phyloP scores from a whole-genome alignment of 805 yeast species.

The Saccharomycopsis fermentans region DNA sequence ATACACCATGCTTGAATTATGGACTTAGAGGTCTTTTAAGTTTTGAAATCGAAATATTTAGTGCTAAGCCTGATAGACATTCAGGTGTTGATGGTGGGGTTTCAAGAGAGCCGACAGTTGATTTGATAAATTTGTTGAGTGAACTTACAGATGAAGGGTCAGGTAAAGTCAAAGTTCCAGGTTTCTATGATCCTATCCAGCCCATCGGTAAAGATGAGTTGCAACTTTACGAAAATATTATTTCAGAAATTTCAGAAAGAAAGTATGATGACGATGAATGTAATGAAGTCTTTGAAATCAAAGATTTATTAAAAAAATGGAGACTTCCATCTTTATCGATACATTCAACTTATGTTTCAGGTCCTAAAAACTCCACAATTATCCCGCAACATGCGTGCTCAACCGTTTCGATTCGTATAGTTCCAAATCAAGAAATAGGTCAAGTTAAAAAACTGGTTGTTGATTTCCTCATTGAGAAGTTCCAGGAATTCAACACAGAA shows the following conservation, averaged over 20 bases:
- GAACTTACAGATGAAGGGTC: conserved; percentile 43
- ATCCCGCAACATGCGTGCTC: conserved; percentile 78
- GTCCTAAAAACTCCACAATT: conserved; percentile 83
- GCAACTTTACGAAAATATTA: conserved; percentile 50
- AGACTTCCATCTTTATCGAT: conserved; percentile 80
- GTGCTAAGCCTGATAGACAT: conserved; percentile 81
- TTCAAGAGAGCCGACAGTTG: conserved; percentile 80
- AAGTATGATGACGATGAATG: conserved; percentile 19
- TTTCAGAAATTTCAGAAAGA: conserved; percentile 29
- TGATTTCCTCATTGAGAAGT: conserved; percentile 36
- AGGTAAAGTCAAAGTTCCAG: conserved; percentile 52
- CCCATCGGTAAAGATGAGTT: conserved; percentile 50
- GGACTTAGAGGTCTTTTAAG: conserved; percentile 90
- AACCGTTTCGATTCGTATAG: conserved; percentile 71
- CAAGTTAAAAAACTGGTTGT: conserved; percentile 44
- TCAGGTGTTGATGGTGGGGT: conserved; percentile 97
- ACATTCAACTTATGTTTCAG: conserved; percentile 77
- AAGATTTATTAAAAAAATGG: conserved; percentile 71
- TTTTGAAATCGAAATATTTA: conserved; percentile 57
- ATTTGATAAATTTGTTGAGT: conserved; percentile 62
- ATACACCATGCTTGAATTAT: conserved; percentile 83
- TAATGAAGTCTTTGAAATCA: conserved; percentile 19
- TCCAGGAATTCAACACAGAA: conserved; percentile 41
- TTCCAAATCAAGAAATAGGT: conserved; percentile 73
- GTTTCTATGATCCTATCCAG: conserved; percentile 59